Evolutionary conservation across 192 early-diverging fungal genomes (phyloP), one percentile per base, ranked within the genome.

Genomic region (Spinellus fusiger): DNA sequence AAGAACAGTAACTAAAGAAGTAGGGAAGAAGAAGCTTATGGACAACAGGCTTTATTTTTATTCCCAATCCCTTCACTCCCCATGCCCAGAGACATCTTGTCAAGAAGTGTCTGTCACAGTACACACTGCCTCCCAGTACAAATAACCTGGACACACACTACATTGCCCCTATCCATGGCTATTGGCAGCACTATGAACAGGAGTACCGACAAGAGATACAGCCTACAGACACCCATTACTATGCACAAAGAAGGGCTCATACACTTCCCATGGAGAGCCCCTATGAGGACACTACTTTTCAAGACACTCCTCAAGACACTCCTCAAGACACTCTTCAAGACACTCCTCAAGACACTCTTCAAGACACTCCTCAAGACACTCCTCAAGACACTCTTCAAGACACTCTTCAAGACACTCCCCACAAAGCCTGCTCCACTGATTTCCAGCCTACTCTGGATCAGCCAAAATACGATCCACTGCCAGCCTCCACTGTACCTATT

Each of bases 101-200:
- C 12, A 79, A 82, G 60, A 71, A 81, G 29, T 91, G 90, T 50
- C 74, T 98, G 27, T 76, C 79, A 46, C 83, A 90, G n/a, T 93
- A 88, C 61, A 72, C 92, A 2, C 62, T 67, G 25, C 79, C 83
- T 25, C 95, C 95, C 5, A 95, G 93, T 68, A 83, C 86, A 7
- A 85, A 86, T 38, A 98, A 93, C 72, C 80, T 98, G 3, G 90
- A 98, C 61, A 86, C 93, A 16, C 93, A 94, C 64, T 98, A 91
- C 56, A 52, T 70, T 5, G 56, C 92, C 16, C 88, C 88, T 5
- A 49, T 70, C 1, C 55, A 68, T 27, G 89, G 89, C 6, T 32
- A 86, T 15, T 89, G 85, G 89, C 61, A 74, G 18, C 59, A 76
- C 18, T 70, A 84, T 61, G 81, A 79, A 47, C 29, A 61, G 26